Percentiles rank a stretch among this genome's conserved stretches.
These are phyloP conservation scores for Taphrina flavorubra DNA, from an alignment of 1,139 yeast genomes.

Conservation along the genomic window DNA sequence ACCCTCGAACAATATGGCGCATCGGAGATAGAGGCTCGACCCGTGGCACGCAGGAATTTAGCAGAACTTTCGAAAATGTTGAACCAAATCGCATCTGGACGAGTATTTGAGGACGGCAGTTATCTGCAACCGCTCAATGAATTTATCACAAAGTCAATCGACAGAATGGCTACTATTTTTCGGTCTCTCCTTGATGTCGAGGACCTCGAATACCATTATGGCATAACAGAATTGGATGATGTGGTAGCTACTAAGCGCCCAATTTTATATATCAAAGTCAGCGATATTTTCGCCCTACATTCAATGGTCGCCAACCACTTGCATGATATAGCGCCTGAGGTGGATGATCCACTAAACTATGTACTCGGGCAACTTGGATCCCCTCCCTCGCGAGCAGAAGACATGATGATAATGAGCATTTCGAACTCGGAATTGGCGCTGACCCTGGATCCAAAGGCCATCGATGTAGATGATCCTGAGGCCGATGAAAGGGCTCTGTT, in stretches of 20 bases:
- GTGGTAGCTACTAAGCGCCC: slow-evolving; percentile 72
- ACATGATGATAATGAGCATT: slow-evolving; percentile 31
- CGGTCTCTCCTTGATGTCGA: slow-evolving; percentile 47
- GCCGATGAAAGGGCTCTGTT: slow-evolving; percentile 59
- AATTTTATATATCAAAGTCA: slow-evolving; percentile 63
- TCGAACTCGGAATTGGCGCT: slow-evolving; percentile 51
- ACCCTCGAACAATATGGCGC: slow-evolving; percentile 72
- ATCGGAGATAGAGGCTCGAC: slow-evolving; percentile 50
- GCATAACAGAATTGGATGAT: slow-evolving; percentile 72
- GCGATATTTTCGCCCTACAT: slow-evolving; percentile 68
- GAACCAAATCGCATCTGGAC: slow-evolving; percentile 69
- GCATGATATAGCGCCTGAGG: slow-evolving; percentile 56
- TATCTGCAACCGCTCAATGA: slow-evolving; percentile 82
- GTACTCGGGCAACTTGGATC: slow-evolving; percentile 56
- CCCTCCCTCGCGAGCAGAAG: slow-evolving; percentile 54
- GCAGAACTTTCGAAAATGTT: slow-evolving; percentile 65
- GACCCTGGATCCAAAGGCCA: slow-evolving; percentile 55
- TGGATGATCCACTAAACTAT: slow-evolving; percentile 64
- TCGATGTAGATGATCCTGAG: slow-evolving; percentile 53
- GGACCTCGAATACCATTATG: slow-evolving; percentile 64
- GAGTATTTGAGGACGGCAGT: slow-evolving; percentile 69
- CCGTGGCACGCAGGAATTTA: slow-evolving; percentile 60
- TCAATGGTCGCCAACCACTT: slow-evolving; percentile 63
- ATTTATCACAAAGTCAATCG: slow-evolving; percentile 62
- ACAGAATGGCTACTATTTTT: slow-evolving; percentile 57